Conservation (phyloP, 768 basidiomycete species). For the Cystobasidium ongulense region DNA sequence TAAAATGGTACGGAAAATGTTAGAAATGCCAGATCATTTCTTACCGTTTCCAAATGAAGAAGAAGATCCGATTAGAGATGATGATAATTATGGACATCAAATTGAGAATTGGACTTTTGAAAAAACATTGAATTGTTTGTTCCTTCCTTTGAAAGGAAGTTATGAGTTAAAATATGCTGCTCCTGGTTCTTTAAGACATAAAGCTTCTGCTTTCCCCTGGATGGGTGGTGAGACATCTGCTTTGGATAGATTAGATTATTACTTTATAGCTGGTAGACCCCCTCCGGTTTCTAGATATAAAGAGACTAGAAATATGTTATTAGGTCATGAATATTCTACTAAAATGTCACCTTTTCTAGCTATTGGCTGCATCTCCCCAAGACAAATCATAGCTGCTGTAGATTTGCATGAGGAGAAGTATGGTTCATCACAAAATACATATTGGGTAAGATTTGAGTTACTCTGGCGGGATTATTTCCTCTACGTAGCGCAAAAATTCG, state of each 20-base stretch:
- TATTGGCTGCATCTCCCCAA: slow-evolving; percentile 43
- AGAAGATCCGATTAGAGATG: slow-evolving; percentile 33
- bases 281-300: slow-evolving; percentile 44
- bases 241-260: slow-evolving; percentile 45
- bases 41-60: slow-evolving; percentile 42
- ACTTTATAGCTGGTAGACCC: slow-evolving; percentile 43
- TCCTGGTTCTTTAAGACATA: background rate
- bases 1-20: slow-evolving; percentile 44
- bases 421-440: slow-evolving; percentile 46
- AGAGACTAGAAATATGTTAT: slow-evolving; percentile 47
- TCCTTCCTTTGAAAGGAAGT: slow-evolving; percentile 40
- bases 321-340: slow-evolving; percentile 48
- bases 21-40: slow-evolving; percentile 37
- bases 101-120: slow-evolving; percentile 28
- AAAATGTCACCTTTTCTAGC: slow-evolving; percentile 48
- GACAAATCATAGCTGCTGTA: slow-evolving; percentile 34
- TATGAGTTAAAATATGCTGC: slow-evolving; percentile 33
- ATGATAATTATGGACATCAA: slow-evolving; percentile 11
- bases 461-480: slow-evolving; percentile 50
- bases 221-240: slow-evolving; percentile 44
- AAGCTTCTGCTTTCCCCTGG: slow-evolving; percentile 45
- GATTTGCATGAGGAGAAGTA: slow-evolving; percentile 37
- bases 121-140: slow-evolving; percentile 35
- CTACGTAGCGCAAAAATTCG: slow-evolving; percentile 41
- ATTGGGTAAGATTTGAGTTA: slow-evolving; percentile 47